Percentiles rank a stretch among this genome's conserved stretches.
phyloP scores from a whole-genome alignment of 2,329 filamentous ascomycete species.

The Cordyceps militaris region DNA sequence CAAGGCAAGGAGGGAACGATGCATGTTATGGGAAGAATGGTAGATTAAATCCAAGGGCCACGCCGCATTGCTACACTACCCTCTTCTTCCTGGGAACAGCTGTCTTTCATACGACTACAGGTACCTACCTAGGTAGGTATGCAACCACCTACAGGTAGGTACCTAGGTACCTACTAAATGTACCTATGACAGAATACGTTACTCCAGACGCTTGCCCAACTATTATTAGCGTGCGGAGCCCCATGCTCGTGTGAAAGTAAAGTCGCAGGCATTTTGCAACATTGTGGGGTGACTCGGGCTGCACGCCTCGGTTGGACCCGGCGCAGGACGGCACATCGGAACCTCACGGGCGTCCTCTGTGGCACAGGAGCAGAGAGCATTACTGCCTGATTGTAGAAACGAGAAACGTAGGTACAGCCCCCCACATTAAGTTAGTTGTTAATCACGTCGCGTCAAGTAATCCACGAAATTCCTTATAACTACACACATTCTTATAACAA shows the following conservation, averaged over 20 bases:
- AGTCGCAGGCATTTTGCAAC: neutral
- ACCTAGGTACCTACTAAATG: no score
- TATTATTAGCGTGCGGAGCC: conserved; percentile 13
- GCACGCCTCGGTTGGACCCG: conserved; percentile 14
- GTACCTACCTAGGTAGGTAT: neutral
- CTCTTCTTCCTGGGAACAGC: neutral
- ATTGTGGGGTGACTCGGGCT: conserved; percentile 10
- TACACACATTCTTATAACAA: no score
- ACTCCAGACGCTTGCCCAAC: neutral
- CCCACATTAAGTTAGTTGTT: no score
- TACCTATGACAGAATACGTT: no score
- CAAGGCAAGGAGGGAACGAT: neutral
- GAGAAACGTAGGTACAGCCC: no score
- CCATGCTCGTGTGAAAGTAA: conserved; percentile 12
- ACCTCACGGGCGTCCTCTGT: neutral
- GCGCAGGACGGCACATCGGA: conserved; percentile 10
- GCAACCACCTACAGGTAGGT: neutral
- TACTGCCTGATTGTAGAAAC: no score
- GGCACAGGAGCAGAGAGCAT: neutral
- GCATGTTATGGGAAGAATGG: neutral
- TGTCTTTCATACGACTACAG: no score
- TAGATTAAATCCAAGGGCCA: neutral
- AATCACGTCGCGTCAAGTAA: no score
- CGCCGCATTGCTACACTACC: neutral
- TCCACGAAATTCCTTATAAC: no score